A percentile compares a stretch with the other conserved stretches of the same genome.
Evolutionary conservation across 2,329 filamentous ascomycete genomes (phyloP).

Genomic region (Fusarium sublunatum): DNA sequence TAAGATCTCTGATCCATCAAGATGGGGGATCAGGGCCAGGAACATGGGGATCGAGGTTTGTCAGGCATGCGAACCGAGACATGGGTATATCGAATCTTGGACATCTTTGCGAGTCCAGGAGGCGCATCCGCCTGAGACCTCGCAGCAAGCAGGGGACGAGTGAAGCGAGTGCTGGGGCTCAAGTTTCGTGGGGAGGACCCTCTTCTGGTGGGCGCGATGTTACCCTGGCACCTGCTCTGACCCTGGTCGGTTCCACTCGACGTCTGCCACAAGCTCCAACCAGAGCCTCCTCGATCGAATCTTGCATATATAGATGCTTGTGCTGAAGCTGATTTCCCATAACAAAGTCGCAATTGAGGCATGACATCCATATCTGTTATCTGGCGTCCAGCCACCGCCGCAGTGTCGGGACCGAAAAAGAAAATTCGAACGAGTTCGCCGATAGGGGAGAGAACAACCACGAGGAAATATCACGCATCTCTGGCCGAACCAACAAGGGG

Average conservation of each 20-base stretch:
- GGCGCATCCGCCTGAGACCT: slow-evolving; percentile 21
- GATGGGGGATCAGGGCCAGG: slow-evolving; percentile 32
- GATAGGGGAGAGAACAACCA: slow-evolving; percentile 1
- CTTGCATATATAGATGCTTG: slow-evolving; percentile 30
- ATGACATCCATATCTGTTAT: slow-evolving; percentile 19
- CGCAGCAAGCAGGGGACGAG: slow-evolving; percentile 36
- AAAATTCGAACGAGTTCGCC: slow-evolving; percentile 4
- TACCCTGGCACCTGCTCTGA: slow-evolving; percentile 39
- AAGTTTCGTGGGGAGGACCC: slow-evolving; percentile 35
- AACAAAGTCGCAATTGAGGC: slow-evolving; percentile 14
- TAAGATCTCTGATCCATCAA: slow-evolving; percentile 29
- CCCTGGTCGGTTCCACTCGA: slow-evolving; percentile 41
- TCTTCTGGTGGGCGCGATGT: slow-evolving; percentile 40
- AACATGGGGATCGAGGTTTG: slow-evolving; percentile 31
- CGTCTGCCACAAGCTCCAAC: slow-evolving; percentile 44
- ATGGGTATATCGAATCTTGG: slow-evolving; percentile 33
- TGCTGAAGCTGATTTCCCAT: slow-evolving; percentile 20
- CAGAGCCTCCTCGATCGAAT: slow-evolving; percentile 36
- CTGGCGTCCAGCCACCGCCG: slow-evolving; percentile 23
- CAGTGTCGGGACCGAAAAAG: slow-evolving; percentile 13
- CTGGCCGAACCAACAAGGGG: slow-evolving; percentile 7
- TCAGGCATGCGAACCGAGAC: slow-evolving; percentile 39
- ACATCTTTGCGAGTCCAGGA: slow-evolving; percentile 21
- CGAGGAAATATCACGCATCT: slow-evolving; percentile 18
- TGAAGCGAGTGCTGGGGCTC: slow-evolving; percentile 16